These are phyloP conservation scores for Cyberlindnera xylosilytica DNA, from an alignment of 805 yeast species.

Conservation along the genomic window DNA sequence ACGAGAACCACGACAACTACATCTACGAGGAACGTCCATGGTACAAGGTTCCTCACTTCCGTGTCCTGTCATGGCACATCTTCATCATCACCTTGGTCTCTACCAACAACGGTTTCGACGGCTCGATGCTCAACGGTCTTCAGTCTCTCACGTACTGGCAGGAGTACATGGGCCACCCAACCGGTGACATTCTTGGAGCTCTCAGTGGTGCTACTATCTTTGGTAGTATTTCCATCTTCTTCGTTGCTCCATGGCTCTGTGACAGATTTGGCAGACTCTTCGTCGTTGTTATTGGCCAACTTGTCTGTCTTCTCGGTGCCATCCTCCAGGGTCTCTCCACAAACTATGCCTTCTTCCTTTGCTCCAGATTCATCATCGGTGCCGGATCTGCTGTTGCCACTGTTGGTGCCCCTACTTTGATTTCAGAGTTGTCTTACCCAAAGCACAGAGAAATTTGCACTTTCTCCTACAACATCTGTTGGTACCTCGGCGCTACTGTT, in stretches of 20 bases:
- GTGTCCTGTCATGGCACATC: slow-evolving; percentile 33
- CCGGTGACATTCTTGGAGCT: slow-evolving; percentile 35
- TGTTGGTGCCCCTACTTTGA: slow-evolving; percentile 44
- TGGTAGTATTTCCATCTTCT: slow-evolving; percentile 33
- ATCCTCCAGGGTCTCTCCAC: slow-evolving; percentile 19
- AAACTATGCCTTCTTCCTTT: slow-evolving; percentile 8
- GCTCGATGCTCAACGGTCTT: slow-evolving; percentile 45
- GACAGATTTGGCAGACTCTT: slow-evolving; percentile 40
- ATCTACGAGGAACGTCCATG: slow-evolving; percentile 3
- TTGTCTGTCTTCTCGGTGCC: slow-evolving; percentile 16
- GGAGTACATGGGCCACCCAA: slow-evolving; percentile 34
- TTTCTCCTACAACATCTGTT: slow-evolving; percentile 23
- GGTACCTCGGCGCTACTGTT: slow-evolving; percentile 49
- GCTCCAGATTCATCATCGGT: slow-evolving; percentile 43
- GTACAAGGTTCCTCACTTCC: slow-evolving; percentile 32
- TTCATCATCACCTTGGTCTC: slow-evolving; percentile 40
- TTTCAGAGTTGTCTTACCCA: slow-evolving; percentile 50
- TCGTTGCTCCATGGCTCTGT: slow-evolving; percentile 22
- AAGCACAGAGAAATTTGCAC: slow-evolving; percentile 32
- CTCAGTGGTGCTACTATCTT: slow-evolving; percentile 36
- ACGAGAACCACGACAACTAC: background rate
- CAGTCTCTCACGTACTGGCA: slow-evolving; percentile 40
- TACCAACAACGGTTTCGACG: slow-evolving; percentile 43
- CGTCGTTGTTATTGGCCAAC: slow-evolving; percentile 14
- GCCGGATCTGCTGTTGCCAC: slow-evolving; percentile 39